Evolutionary conservation across 2,329 filamentous ascomycete species (phyloP), one percentile per base, ranked within the genome.

Genomic region (Colletotrichum neosansevieriae): DNA sequence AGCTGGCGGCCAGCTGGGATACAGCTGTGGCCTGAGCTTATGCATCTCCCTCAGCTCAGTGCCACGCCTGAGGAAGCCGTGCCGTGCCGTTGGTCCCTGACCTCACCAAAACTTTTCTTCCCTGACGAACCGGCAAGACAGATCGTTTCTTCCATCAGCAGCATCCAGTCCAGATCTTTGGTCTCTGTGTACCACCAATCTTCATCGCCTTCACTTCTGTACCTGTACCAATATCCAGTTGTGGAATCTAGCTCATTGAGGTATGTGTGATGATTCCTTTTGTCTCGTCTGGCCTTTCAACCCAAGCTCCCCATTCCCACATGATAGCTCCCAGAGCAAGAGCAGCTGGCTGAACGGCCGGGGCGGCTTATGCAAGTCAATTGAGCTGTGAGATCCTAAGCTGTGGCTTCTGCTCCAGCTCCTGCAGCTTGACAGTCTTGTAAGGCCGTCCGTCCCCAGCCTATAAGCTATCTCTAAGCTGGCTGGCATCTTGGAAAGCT

Each of bases 171-270:
- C 62, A 62, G 32, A 13, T 67, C 51, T 36, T 40, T 42, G 47
- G 51, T 56, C 54, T 62, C 59, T 58, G 64, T 71, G 67, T 67
- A 71, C 42, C 58, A 69, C 38, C 70, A 65, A 42, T 75, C 77
- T 81, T 76, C 79, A 74, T 76, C 78, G 80, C 79, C 73, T 76
- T 80, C 73, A 77, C 77, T 75, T 79, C 79, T 49, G 36, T 42
- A 53, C n/a, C 53, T 69, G 54, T 69, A 66, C 24, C 61, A 50
- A 56, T 45, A 54, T 15, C 9, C 24, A 34, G n/a, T 42, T 19
- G 66, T 69, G 54, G 66, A 45, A 36, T 68, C 61, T 62, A 66
- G 66, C 66, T 69, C 66, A 36, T 66, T 34, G 62, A 69, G 66
- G 66, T 69, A 57, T 38, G 66, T 69, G 21, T 29, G 47, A 12